Base-by-base conservation (phyloP, 2,329 filamentous ascomycete species). In the Colletotrichum acutatum region DNA sequence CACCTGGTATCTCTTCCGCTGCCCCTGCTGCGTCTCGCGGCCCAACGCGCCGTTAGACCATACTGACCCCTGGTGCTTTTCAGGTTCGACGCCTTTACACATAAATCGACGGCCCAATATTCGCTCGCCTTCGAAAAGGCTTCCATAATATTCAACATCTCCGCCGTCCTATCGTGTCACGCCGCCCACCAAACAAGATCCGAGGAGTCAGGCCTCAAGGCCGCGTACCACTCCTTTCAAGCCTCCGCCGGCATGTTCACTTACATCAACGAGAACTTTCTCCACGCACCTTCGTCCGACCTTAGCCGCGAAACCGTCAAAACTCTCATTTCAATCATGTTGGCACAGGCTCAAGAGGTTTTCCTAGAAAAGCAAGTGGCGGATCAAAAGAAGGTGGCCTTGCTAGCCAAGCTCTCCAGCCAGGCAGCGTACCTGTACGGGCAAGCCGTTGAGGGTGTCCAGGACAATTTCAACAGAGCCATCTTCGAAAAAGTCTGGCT, bases 101-200 rank as follows among this genome's bases (percentile, higher is more conserved):
- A 98, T 82, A 98, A 98, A 80, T 90, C 95, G n/a, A 99, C 97
- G 5, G 92, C 95, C 4, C 97, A 99, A 82, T 98, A 97, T 85
- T 98, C 95, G 8, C 89, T 99, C 60, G 97, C 97, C 60, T 99
- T 97, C 82, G 97, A 99, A 83, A 99, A 99, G 82, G 97, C 97
- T 16, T 98, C 96, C 78, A 97, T 99, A 80, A 98, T 99, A 79
- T 99, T 99, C 89, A 99, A 99, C 84, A 99, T 99, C 77, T 97
- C 96, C 49, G 96, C 97, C 77, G 95, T 98, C 30, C 89, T 99
- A 24, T 98, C 96, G 66, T 98, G 96, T 80, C 95, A 99, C 87
- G 97, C 96, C 74, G 95, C 96, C 56, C 90, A 94, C 80, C 97
- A 99, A 84, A 95, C 97, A 77, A 92, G 97, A 62, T 93, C 94